phyloP scores from a whole-genome alignment of 106 monocot genomes.

The Iris macrosiphon region DNA sequence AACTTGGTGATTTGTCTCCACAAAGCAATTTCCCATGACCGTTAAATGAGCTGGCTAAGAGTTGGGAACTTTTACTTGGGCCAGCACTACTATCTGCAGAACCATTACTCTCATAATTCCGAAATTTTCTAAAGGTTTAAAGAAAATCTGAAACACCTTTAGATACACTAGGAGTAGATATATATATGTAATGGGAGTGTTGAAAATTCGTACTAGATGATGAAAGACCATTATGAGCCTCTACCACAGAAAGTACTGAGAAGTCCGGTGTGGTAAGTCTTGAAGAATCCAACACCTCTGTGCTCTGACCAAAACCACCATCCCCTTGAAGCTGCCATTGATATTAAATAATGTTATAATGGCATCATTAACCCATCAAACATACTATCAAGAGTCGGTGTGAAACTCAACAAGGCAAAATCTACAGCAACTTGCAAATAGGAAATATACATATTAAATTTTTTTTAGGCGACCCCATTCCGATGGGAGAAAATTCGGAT shows the following conservation, averaged over 20 bases:
- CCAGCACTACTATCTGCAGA: constrained; percentile 27
- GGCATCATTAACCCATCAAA: no score
- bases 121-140: constrained; percentile 23
- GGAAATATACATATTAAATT: no score
- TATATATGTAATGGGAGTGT: not conserved
- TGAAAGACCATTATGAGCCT: constrained; percentile 17
- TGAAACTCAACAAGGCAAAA: no score
- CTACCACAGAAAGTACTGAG: constrained; percentile 16
- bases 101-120: constrained; percentile 25
- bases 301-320: constrained; percentile 13
- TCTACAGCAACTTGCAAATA: no score
- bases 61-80: constrained; percentile 32
- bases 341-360: not conserved
- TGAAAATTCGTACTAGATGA: constrained; percentile 9
- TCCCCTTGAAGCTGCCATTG: constrained; percentile 25
- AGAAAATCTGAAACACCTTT: constrained; percentile 18
- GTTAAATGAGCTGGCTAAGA: constrained; percentile 18
- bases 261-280: constrained; percentile 19
- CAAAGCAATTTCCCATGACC: constrained; percentile 21
- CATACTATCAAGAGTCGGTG: no score
- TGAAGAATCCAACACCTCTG: constrained; percentile 7
- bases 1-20: constrained; percentile 21
- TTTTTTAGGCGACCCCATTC: no score
- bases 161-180: constrained; percentile 1
- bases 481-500: no score